Evolutionary conservation across 129 eudicot species (phyloP).

Genomic region (Arctium lappa): DNA sequence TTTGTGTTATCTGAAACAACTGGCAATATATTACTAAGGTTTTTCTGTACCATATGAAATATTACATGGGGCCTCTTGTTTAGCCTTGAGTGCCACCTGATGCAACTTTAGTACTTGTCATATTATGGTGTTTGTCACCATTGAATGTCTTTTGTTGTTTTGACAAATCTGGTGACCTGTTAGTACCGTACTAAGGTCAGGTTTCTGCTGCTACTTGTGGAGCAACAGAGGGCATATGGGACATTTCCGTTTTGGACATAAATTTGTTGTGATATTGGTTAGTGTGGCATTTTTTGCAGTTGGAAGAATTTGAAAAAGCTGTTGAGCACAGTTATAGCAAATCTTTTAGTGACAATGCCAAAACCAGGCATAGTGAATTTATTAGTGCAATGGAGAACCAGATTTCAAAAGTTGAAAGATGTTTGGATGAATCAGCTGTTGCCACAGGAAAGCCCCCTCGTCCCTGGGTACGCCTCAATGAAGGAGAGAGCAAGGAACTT

Average conservation of each 20-base stretch:
- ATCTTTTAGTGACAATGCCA: slow-evolving; percentile 46
- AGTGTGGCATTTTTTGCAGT: slow-evolving; percentile 38
- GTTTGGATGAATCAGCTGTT: slow-evolving; percentile 46
- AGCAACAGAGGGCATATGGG: neutral
- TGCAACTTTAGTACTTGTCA: neutral
- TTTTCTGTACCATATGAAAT: neutral
- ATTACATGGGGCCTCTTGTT: neutral
- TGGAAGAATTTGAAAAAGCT: slow-evolving; percentile 86
- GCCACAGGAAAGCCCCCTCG: slow-evolving; percentile 63
- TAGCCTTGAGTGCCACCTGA: neutral
- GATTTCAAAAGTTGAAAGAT: slow-evolving; percentile 47
- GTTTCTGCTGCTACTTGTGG: neutral
- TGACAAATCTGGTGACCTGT: neutral
- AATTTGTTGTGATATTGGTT: slow-evolving; percentile 16
- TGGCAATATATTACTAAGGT: neutral
- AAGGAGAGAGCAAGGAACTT: slow-evolving; percentile 81
- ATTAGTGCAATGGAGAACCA: slow-evolving; percentile 65
- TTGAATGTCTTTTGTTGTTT: neutral
- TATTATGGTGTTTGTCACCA: neutral
- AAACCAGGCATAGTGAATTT: slow-evolving; percentile 64
- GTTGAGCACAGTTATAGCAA: slow-evolving; percentile 54
- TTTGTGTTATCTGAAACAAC: neutral
- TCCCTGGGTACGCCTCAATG: slow-evolving; percentile 82
- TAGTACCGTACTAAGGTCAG: neutral
- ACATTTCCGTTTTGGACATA: neutral